Conservation (phyloP, 768 basidiomycete genomes). For the Suillus discolor region DNA sequence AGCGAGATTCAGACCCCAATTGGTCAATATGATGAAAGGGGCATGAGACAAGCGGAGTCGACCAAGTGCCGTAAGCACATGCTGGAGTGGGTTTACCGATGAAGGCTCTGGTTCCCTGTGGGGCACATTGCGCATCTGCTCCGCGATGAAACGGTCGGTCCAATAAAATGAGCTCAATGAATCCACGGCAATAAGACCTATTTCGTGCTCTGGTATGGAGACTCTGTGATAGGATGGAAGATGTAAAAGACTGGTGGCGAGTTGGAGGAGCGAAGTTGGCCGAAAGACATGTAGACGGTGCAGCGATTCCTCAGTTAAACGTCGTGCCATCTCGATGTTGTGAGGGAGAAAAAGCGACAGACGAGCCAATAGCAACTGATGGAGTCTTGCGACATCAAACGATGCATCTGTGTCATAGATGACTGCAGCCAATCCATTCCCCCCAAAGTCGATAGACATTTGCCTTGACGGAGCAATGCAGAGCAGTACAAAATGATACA, state of each 20-base stretch:
- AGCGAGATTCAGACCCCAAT: conserved; percentile 54
- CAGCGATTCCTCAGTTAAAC: conserved; percentile 44
- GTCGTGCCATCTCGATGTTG: conserved; percentile 20
- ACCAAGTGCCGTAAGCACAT: conserved; percentile 52
- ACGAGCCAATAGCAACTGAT: conserved; percentile 51
- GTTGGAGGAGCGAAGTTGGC: conserved; percentile 65
- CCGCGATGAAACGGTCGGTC: conserved; percentile 67
- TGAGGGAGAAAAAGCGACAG: conserved; percentile 37
- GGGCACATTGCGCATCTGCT: conserved; percentile 45
- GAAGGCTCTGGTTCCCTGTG: conserved; percentile 7
- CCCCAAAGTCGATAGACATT: conserved; percentile 41
- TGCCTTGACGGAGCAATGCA: conserved; percentile 53
- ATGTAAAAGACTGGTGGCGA: conserved; percentile 65
- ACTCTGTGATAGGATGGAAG: conserved; percentile 56
- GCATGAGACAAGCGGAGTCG: conserved; percentile 49
- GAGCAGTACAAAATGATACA: conserved; percentile 62
- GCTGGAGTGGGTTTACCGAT: conserved; percentile 40
- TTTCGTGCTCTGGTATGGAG: conserved; percentile 51
- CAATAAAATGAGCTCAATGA: conserved; percentile 80
- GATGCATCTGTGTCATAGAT: conserved; percentile 71
- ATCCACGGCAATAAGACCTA: conserved; percentile 73
- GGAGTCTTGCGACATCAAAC: conserved; percentile 61
- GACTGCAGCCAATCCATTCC: conserved; percentile 66
- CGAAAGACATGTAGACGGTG: conserved; percentile 66
- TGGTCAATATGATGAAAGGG: conserved; percentile 58